phyloP scores from a whole-genome alignment of 2,329 filamentous ascomycete species.

The Peltaster fructicola region DNA sequence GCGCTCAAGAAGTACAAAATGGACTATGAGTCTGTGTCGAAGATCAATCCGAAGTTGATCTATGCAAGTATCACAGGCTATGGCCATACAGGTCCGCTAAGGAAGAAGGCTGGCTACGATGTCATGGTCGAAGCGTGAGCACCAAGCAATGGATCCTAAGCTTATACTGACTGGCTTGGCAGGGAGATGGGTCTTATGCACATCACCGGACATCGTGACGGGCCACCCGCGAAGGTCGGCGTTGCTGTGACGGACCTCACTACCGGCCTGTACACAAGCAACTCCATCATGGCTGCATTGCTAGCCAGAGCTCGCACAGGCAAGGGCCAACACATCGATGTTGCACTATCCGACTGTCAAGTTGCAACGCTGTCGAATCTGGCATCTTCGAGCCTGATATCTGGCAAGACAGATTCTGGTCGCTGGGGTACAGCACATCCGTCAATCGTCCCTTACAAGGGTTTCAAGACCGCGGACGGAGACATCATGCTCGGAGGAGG shows the following conservation, averaged over 20 bases:
- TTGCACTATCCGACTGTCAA: slow-evolving; percentile 82
- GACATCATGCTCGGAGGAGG: slow-evolving; percentile 47
- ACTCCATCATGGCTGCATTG: slow-evolving; percentile 86
- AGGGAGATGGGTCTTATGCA: slow-evolving; percentile 93
- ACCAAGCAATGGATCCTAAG: background rate
- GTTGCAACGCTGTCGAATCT: slow-evolving; percentile 91
- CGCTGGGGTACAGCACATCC: slow-evolving; percentile 96
- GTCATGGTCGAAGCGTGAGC: slow-evolving; percentile 85
- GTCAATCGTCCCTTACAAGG: slow-evolving; percentile 91
- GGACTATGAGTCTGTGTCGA: slow-evolving; percentile 65
- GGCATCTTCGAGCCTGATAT: slow-evolving; percentile 78
- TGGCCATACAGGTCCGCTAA: slow-evolving; percentile 85
- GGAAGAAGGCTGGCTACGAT: slow-evolving; percentile 79
- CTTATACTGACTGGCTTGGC: slow-evolving; percentile 2
- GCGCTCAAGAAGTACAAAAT: slow-evolving; percentile 77
- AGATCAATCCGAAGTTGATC: slow-evolving; percentile 71
- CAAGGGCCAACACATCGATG: slow-evolving; percentile 80
- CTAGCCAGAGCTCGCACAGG: slow-evolving; percentile 58
- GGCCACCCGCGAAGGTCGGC: slow-evolving; percentile 88
- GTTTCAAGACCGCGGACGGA: slow-evolving; percentile 49
- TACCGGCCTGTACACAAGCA: slow-evolving; percentile 85
- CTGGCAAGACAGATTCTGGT: slow-evolving; percentile 69
- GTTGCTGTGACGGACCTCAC: slow-evolving; percentile 94
- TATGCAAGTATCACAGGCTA: slow-evolving; percentile 97
- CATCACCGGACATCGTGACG: slow-evolving; percentile 77